Evolutionary conservation across 2,329 filamentous ascomycete genomes (phyloP), one percentile per base, ranked within the genome.

Genomic region (Aspergillus glaucus): DNA sequence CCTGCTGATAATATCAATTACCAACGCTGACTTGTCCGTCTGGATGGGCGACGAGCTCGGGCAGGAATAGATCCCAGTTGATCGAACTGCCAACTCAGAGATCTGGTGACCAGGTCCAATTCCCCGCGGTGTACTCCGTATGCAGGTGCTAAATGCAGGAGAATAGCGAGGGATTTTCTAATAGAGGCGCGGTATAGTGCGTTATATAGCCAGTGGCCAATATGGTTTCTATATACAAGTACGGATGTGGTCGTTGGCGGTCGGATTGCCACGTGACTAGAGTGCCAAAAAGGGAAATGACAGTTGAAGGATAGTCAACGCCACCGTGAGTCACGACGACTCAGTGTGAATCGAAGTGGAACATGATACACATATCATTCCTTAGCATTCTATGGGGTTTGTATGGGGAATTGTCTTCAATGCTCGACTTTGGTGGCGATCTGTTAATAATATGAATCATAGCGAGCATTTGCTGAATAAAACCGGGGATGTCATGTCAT

Each of bases 21-120:
- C 46, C 36, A 43, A 47, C 51, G 56, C 50, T 54, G 52, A 54
- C 49, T 49, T 53, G 50, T 53, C 48, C 42, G 44, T 46, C 21
- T 45, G 30, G 44, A 53, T 44, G 41, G 41, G 40, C 37, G 44
- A 43, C 51, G 36, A 44, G 44, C 42, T 51, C 34, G 41, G 49
- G 32, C 30, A 46, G 48, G 45, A 49, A 43, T 43, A 43, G 46
- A 43, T 43, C 41, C 41, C 41, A 43, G 41, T 30, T 58, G 56
- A 57, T 58, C 51, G 52, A 57, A 50, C 43, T 64, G 63, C 62
- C 63, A 66, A 59, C 63, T 52, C 63, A 66, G 59, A 62, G 63
- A 64, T 63, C 63, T 55, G 63, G 62, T 66, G 63, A 66, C 26
- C 21, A 44, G 22, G 10, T 17, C 24, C 8, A 15, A 45, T 9